phyloP scores from a whole-genome alignment of 805 yeast genomes.

The Zygoascus bituminiphila region DNA sequence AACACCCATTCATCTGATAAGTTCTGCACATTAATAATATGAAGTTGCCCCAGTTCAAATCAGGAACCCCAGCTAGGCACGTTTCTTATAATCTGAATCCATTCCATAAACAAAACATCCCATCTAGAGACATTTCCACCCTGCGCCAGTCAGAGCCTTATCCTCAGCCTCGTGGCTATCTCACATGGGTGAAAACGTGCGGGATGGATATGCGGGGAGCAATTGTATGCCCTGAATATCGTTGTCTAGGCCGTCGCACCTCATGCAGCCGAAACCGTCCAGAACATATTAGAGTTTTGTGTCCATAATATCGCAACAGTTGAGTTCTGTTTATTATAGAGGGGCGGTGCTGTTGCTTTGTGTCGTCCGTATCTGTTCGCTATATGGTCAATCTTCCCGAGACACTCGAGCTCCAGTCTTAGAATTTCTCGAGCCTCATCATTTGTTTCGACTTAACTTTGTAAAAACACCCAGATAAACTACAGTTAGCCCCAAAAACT shows the following conservation, averaged over 20 bases:
- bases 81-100: no score
- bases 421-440: neutral
- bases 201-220: neutral
- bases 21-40: neutral
- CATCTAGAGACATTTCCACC: no score
- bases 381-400: neutral
- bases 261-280: neutral
- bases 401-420: neutral
- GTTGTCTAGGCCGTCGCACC: no score
- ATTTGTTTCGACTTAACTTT: neutral
- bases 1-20: no score
- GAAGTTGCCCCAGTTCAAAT: no score
- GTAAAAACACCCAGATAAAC: no score
- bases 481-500: no score
- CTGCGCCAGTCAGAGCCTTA: neutral
- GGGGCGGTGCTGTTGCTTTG: neutral
- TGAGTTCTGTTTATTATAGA: neutral
- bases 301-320: no score
- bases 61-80: neutral
- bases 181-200: neutral
- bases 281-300: no score
- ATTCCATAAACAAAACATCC: no score
- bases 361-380: neutral
- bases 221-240: no score
- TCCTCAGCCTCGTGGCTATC: neutral